phyloP scores from a whole-genome alignment of 257 asterid species.

The Vinca minor region DNA sequence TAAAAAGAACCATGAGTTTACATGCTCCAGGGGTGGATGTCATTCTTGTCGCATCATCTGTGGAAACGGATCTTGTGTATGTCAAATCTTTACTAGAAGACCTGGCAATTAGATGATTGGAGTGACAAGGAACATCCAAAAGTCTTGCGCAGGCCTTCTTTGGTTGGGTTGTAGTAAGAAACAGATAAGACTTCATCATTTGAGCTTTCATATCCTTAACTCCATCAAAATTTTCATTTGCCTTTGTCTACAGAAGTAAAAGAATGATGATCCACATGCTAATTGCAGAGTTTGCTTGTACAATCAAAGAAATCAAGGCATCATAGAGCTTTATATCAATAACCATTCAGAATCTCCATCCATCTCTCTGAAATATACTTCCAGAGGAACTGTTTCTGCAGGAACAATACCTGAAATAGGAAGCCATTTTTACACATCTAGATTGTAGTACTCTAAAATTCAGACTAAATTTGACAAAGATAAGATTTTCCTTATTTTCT shows the following conservation, averaged over 20 bases:
- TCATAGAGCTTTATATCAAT: conserved; percentile 19
- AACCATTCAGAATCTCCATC: conserved; percentile 96
- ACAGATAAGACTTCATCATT: conserved; percentile 75
- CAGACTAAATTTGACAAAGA: not conserved
- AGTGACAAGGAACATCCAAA: conserved; percentile 80
- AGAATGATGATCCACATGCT: conserved; percentile 7
- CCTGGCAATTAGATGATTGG: conserved; percentile 59
- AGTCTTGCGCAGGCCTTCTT: conserved; percentile 49
- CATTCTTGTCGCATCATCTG: conserved; percentile 51
- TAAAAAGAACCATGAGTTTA: conserved; percentile 33
- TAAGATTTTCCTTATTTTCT: not conserved
- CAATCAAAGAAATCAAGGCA: not conserved
- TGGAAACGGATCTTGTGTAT: conserved; percentile 39
- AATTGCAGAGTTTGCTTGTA: not conserved
- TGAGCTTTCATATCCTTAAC: conserved; percentile 82
- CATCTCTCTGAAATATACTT: conserved; percentile 75
- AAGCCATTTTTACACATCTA: not conserved
- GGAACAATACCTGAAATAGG: conserved; percentile 81
- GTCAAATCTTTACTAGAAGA: conserved; percentile 73
- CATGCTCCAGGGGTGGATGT: conserved; percentile 80
- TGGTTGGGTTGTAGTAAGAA: conserved; percentile 63
- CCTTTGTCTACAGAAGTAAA: conserved; percentile 44
- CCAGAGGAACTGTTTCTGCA: conserved; percentile 48
- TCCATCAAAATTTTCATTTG: conserved; percentile 65
- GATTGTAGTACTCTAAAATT: not conserved